phyloP scores from a whole-genome alignment of 1,284 basidiomycete genomes.

The Trametes sp. region DNA sequence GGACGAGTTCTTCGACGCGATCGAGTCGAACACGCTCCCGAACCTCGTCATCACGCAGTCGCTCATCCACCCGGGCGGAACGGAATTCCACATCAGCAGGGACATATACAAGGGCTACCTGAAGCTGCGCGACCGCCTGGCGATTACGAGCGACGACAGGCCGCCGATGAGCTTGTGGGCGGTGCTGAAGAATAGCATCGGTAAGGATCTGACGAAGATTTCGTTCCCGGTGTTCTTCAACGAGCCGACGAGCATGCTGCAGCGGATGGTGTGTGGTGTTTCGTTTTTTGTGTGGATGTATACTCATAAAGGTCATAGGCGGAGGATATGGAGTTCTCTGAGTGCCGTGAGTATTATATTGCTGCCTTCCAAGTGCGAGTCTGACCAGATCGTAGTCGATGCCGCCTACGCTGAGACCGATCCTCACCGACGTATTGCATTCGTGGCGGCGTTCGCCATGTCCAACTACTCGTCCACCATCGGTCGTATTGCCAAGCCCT shows the following conservation, averaged over 20 bases:
- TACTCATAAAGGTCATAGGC: constrained; percentile 51
- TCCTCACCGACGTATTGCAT: constrained; percentile 87
- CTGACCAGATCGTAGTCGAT: constrained; percentile 65
- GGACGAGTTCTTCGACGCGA: constrained; percentile 98
- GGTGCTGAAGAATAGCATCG: constrained; percentile 95
- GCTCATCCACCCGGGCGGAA: constrained; percentile 48
- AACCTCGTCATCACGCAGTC: constrained; percentile 74
- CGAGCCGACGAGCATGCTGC: constrained; percentile 95
- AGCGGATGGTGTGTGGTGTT: constrained; percentile 68
- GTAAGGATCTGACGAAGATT: constrained; percentile 97
- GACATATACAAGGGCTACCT: constrained; percentile 76
- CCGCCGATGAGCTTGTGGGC: constrained; percentile 95
- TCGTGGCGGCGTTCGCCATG: constrained; percentile 97
- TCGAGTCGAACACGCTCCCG: constrained; percentile 84
- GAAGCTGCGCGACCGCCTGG: constrained; percentile 69
- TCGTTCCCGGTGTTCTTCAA: constrained; percentile 97
- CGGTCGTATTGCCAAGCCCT: constrained; percentile 94
- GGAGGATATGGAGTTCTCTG: constrained; percentile 96
- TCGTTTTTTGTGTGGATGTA: no score
- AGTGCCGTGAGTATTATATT: constrained; percentile 73
- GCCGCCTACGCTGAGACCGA: constrained; percentile 83
- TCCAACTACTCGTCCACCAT: constrained; percentile 98
- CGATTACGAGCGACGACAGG: constrained; percentile 81
- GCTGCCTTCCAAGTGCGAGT: not conserved
- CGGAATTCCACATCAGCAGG: constrained; percentile 48